Evolutionary conservation across 2,329 filamentous ascomycete species (phyloP).

Genomic region (Raffaelea deltoideospora): DNA sequence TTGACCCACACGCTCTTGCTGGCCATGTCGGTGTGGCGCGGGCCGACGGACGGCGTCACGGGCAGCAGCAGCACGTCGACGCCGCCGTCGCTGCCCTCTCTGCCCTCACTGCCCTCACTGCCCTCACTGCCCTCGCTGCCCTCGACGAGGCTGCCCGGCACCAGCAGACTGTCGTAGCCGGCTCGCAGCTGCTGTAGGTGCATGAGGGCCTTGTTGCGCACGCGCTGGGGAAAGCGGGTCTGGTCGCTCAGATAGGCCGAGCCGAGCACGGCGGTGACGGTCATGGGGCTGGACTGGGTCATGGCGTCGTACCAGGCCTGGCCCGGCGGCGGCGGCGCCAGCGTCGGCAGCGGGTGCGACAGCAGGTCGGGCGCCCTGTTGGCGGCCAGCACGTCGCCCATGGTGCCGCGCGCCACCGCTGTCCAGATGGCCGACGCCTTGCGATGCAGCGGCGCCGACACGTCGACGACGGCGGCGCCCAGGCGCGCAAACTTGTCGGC

Average conservation of each 20-base stretch:
- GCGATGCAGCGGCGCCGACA: slow-evolving; percentile 30
- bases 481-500: slow-evolving; percentile 19
- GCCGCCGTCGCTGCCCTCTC: no score
- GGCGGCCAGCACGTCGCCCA: slow-evolving; percentile 14
- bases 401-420: slow-evolving; percentile 16
- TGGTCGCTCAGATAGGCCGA: slow-evolving; percentile 14
- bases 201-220: slow-evolving; percentile 27
- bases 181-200: slow-evolving; percentile 28
- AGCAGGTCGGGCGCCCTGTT: slow-evolving; percentile 16
- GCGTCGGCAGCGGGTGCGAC: slow-evolving; percentile 15
- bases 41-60: slow-evolving; percentile 27
- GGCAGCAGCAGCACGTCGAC: slow-evolving; percentile 35
- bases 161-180: slow-evolving; percentile 28
- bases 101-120: no score
- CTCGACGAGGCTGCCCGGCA: slow-evolving; percentile 1
- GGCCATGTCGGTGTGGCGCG: slow-evolving; percentile 20
- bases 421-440: slow-evolving; percentile 32
- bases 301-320: slow-evolving; percentile 26
- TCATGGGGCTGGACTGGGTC: slow-evolving; percentile 25
- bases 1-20: slow-evolving; percentile 21
- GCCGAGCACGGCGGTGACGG: slow-evolving; percentile 26
- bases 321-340: slow-evolving; percentile 14
- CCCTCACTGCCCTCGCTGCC: no score
- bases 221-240: slow-evolving; percentile 4
- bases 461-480: slow-evolving; percentile 26